Evolutionary conservation across 208 protist species (phyloP).

Genomic region (Trypanosomatidae sp.): DNA sequence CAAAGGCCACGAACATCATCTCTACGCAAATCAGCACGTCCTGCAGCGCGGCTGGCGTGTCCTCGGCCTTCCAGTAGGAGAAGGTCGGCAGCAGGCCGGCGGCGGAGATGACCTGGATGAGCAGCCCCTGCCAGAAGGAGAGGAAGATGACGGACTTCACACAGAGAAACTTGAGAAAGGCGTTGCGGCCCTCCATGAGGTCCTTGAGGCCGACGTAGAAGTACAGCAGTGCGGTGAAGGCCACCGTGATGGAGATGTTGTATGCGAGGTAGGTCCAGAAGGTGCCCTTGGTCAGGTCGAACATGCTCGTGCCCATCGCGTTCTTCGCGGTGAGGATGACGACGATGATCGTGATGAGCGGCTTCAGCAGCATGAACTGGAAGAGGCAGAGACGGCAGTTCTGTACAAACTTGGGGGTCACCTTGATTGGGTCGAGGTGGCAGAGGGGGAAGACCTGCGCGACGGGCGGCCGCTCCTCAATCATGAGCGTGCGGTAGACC

Average conservation of each 20-base stretch:
- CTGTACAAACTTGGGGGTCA: conserved; percentile 83
- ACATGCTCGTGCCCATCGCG: conserved; percentile 66
- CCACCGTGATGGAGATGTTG: conserved; percentile 92
- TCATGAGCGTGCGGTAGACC: conserved; percentile 81
- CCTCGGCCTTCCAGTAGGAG: conserved; percentile 74
- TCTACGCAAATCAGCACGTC: conserved; percentile 91
- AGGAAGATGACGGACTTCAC: conserved; percentile 93
- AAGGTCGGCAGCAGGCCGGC: conserved; percentile 67
- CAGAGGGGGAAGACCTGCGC: conserved; percentile 83
- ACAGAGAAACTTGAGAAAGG: conserved; percentile 92
- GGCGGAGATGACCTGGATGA: conserved; percentile 81
- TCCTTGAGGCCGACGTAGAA: conserved; percentile 90
- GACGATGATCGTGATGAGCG: conserved; percentile 77
- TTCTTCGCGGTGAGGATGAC: conserved; percentile 76
- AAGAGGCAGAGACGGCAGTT: conserved; percentile 89
- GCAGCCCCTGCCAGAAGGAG: conserved; percentile 92
- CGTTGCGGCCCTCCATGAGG: conserved; percentile 88
- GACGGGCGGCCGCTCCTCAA: conserved; percentile 77
- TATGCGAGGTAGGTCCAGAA: conserved; percentile 92
- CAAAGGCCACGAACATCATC: conserved; percentile 92
- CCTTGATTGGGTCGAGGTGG: conserved; percentile 78
- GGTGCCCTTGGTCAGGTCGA: conserved; percentile 75
- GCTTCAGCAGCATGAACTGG: conserved; percentile 93
- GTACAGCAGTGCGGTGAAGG: conserved; percentile 91
- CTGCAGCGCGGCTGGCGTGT: conserved; percentile 75